Base-by-base conservation (phyloP, 257 asterid species). In the Salvia splendens region DNA sequence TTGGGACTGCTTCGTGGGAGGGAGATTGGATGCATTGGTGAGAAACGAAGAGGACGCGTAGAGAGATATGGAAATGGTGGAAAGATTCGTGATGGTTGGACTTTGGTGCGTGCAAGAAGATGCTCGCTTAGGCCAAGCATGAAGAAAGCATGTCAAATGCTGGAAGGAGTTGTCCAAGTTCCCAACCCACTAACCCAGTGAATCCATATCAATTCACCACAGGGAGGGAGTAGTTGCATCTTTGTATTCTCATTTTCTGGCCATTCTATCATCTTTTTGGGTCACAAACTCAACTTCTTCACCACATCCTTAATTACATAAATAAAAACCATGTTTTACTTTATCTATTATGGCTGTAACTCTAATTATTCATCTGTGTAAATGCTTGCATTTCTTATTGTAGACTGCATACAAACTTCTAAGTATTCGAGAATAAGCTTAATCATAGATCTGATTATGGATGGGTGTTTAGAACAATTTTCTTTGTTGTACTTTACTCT, bases 91-190 rank as follows among this genome's bases (percentile, higher is more conserved):
- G 58, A 87, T 43, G 87, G 83, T 88, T 1, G 96, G 84, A 3
- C 64, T 88, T 15, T 86, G 91, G 95, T 86, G 96, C 61, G 77
- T 89, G 60, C 92, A 86, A 48, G 92, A 86, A 62, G 82, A 86
- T 65, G 67, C 82, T 73, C 77, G 12, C 3, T 70, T 35, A 83
- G 92, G 82, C 95, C 95, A 12, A 84, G 73, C 0, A 89, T 83
- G 89, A 75, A 77, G 71, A 78, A 40, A 12, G 82, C 58, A 0
- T 55, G 67, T 14, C 83, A 77, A 48, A 88, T 88, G 96, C 95
- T 86, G 48, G 87, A 83, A 73, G 96, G 88, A 41, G 47, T 64
- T 50, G 78, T 84, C 14, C 80, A 84, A 45, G 85, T 88, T 36
- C 15, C 51, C 4, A 30, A 11, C 10, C 89, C 92, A 0, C 51